Evolutionary conservation across 768 basidiomycete genomes (phyloP), one percentile per base, ranked within the genome.

Genomic region (Russula sp.): DNA sequence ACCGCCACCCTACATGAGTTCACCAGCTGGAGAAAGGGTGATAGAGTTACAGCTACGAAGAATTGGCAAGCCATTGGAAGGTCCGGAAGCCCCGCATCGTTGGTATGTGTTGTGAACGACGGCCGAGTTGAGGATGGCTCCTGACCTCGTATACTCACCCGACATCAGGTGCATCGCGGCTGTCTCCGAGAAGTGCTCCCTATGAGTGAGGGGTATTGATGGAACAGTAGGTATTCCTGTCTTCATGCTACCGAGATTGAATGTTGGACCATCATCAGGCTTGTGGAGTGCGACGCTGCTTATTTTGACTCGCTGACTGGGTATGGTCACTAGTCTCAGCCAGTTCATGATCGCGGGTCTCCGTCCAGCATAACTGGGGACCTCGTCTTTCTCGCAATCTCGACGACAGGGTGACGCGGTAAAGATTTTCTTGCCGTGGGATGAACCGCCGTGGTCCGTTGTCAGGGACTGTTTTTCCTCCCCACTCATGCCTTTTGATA

Each of bases 381-480:
- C 14, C 46, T 29, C 51, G 46, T 45, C 51, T 29, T 14, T 22
- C 5, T 54, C 25, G 25, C 60, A n/a, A n/a, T n/a, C n/a, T n/a
- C n/a, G n/a, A n/a, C n/a, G n/a, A n/a, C n/a, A n/a, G n/a, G n/a
- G n/a, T n/a, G n/a, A n/a, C n/a, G n/a, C n/a, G n/a, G n/a, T n/a
- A n/a, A n/a, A n/a, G n/a, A n/a, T n/a, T n/a, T n/a, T n/a, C n/a
- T n/a, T n/a, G n/a, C n/a, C n/a, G n/a, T n/a, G n/a, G n/a, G n/a
- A n/a, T n/a, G n/a, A n/a, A n/a, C n/a, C n/a, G n/a, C n/a, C n/a
- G n/a, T n/a, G n/a, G n/a, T n/a, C n/a, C n/a, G 95, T 58, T 98
- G 97, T 75, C 94, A 97, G 73, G 97, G 97, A 0, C 90, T 92
- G 0, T 95, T 93, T 2, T 98, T 98, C 70, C 90, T 99, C 7